Percentiles rank a stretch among this genome's conserved stretches.
Conservation (phyloP, 192 early-diverging fungal genomes). For the Rhizoclosmatium globosum region DNA sequence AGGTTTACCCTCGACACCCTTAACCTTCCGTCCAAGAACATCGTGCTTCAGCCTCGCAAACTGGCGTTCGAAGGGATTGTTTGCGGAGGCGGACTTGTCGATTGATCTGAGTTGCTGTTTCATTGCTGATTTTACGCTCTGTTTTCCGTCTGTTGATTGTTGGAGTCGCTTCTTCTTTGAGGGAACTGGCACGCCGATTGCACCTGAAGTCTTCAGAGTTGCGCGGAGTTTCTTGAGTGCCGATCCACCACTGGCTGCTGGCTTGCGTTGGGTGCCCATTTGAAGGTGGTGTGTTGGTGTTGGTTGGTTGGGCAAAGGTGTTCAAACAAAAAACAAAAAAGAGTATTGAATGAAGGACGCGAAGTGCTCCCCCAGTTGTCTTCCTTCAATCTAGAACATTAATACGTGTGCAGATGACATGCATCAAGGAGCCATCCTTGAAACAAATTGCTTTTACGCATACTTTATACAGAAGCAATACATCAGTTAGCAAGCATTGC, state of each 20-base stretch:
- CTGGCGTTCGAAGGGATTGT: slow-evolving; percentile 94
- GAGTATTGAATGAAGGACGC: neutral
- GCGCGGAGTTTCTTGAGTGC: slow-evolving; percentile 85
- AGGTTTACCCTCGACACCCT: slow-evolving; percentile 84
- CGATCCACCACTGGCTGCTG: slow-evolving; percentile 52
- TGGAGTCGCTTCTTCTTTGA: slow-evolving; percentile 48
- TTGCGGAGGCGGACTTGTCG: slow-evolving; percentile 28
- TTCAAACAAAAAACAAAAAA: slow-evolving; percentile 16
- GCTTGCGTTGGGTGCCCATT: neutral
- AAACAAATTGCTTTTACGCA: too few relatives aligned
- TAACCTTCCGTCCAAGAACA: slow-evolving; percentile 81
- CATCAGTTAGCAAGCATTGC: too few relatives aligned
- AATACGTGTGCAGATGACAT: too few relatives aligned
- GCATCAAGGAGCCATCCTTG: too few relatives aligned
- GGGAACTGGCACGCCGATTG: slow-evolving; percentile 66
- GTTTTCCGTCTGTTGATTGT: slow-evolving; percentile 20
- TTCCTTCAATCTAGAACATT: too few relatives aligned
- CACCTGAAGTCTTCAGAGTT: slow-evolving; percentile 78
- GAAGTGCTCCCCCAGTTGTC: too few relatives aligned
- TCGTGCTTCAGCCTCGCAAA: slow-evolving; percentile 82
- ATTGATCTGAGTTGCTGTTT: slow-evolving; percentile 32
- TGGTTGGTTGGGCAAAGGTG: neutral
- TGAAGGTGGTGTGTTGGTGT: neutral
- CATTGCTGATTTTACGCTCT: slow-evolving; percentile 53
- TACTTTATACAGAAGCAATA: too few relatives aligned